phyloP scores from a whole-genome alignment of 192 early-diverging fungal genomes.

The Cetraspora pellucida region DNA sequence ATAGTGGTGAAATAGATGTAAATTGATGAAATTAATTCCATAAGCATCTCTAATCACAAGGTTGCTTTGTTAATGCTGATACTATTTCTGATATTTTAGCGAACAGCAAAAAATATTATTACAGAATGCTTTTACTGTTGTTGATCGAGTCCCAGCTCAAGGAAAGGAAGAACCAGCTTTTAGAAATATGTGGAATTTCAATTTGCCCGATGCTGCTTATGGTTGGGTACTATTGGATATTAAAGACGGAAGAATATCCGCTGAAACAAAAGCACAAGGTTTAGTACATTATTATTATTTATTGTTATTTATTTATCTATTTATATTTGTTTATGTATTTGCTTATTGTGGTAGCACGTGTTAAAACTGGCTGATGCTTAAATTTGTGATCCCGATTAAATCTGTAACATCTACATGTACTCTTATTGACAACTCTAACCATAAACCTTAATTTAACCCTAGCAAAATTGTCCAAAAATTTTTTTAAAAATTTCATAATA shows the following conservation, averaged over 20 bases:
- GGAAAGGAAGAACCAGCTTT: constrained; percentile 56
- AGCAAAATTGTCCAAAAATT: too few species aligned
- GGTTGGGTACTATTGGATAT: constrained; percentile 56
- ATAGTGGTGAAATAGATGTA: too few species aligned
- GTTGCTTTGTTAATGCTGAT: too few species aligned
- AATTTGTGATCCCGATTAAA: too few species aligned
- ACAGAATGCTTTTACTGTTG: constrained; percentile 55
- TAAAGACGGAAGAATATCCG: constrained; percentile 52
- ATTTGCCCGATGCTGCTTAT: constrained; percentile 59
- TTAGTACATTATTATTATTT: neutral
- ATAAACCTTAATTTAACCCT: too few species aligned
- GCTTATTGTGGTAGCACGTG: too few species aligned
- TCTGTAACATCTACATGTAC: too few species aligned
- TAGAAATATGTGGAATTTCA: constrained; percentile 70
- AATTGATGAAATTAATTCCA: too few species aligned
- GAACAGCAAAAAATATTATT: constrained; percentile 52
- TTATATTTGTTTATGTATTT: neutral
- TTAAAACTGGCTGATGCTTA: too few species aligned
- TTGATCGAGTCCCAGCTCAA: constrained; percentile 54
- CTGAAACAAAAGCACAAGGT: constrained; percentile 61
- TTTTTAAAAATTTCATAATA: too few species aligned
- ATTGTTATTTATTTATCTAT: neutral
- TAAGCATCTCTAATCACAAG: too few species aligned
- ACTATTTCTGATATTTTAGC: constrained; percentile 38
- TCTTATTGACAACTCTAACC: too few species aligned